Conservation (phyloP, 352 stramenopile genomes). For the Pythium insidiosum region DNA sequence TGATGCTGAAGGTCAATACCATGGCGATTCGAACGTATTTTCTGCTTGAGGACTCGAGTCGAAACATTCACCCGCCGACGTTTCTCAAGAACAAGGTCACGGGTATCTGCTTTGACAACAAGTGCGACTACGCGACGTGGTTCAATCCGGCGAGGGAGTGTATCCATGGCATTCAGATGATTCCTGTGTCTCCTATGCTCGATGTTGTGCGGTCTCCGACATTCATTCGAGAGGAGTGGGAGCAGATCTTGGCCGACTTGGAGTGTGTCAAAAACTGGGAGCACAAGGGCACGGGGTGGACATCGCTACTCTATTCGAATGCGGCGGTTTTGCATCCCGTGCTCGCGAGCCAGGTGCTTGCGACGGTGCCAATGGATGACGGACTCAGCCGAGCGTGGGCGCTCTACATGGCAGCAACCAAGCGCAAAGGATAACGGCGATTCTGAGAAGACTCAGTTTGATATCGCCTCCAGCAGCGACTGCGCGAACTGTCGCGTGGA, state of each 20-base stretch:
- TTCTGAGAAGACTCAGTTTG: constrained; percentile 8
- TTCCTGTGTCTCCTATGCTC: constrained; percentile 48
- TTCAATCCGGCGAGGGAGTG: constrained; percentile 57
- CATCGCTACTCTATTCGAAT: constrained; percentile 46
- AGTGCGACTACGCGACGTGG: constrained; percentile 62
- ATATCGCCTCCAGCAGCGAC: constrained; percentile 40
- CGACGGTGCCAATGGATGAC: constrained; percentile 56
- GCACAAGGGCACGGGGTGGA: constrained; percentile 20
- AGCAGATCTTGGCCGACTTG: constrained; percentile 39
- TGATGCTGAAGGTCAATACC: constrained; percentile 56
- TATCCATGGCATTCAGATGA: constrained; percentile 78
- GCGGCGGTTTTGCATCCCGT: constrained; percentile 49
- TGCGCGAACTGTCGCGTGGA: constrained; percentile 33
- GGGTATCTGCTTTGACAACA: constrained; percentile 25
- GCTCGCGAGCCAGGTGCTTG: constrained; percentile 38
- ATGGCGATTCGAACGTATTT: constrained; percentile 64
- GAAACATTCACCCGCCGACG: constrained; percentile 21
- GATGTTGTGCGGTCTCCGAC: constrained; percentile 39
- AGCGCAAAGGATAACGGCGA: constrained; percentile 2
- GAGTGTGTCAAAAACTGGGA: constrained; percentile 43
- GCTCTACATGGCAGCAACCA: constrained; percentile 48
- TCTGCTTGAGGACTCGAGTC: constrained; percentile 38
- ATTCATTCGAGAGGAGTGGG: constrained; percentile 59
- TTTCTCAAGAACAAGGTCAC: constrained; percentile 70
- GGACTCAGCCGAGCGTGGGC: constrained; percentile 62